phyloP scores from a whole-genome alignment of 2,329 filamentous ascomycete species.

The Pyricularia grisea region DNA sequence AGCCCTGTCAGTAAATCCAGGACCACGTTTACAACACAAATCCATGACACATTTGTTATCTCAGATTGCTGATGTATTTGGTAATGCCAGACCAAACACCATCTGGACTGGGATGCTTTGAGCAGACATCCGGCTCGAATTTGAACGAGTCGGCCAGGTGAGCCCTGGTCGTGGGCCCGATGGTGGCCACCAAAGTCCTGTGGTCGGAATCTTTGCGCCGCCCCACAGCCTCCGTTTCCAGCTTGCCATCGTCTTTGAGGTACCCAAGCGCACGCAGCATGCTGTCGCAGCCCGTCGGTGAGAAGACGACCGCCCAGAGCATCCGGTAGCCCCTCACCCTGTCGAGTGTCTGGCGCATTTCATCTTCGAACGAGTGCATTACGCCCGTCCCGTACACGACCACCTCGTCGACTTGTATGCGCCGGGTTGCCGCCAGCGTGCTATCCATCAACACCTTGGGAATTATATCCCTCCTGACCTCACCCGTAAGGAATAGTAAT shows the following conservation, averaged over 20 bases:
- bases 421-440: slow-evolving; percentile 32
- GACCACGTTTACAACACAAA: not conserved
- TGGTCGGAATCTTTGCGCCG: slow-evolving; percentile 18
- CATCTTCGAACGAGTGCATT: slow-evolving; percentile 64
- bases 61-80: slow-evolving; percentile 24
- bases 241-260: slow-evolving; percentile 29
- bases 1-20: not conserved
- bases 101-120: slow-evolving; percentile 71
- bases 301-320: slow-evolving; percentile 72
- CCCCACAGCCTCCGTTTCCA: slow-evolving; percentile 5
- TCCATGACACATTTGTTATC: slow-evolving; percentile 3
- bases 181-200: slow-evolving; percentile 66
- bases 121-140: slow-evolving; percentile 69
- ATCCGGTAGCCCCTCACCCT: slow-evolving; percentile 14
- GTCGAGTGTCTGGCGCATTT: slow-evolving; percentile 48
- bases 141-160: slow-evolving; percentile 57
- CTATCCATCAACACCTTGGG: slow-evolving; percentile 64
- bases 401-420: slow-evolving; percentile 65
- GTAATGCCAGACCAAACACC: slow-evolving; percentile 64
- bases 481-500: slow-evolving; percentile 81
- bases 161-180: slow-evolving; percentile 84
- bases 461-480: slow-evolving; percentile 83
- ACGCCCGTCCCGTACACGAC: slow-evolving; percentile 82
- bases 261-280: slow-evolving; percentile 46
- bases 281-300: slow-evolving; percentile 53